Evolutionary conservation across 495 filamentous ascomycete genomes (phyloP), one percentile per base, ranked within the genome.

Genomic region (Aspergillus funiculosus): DNA sequence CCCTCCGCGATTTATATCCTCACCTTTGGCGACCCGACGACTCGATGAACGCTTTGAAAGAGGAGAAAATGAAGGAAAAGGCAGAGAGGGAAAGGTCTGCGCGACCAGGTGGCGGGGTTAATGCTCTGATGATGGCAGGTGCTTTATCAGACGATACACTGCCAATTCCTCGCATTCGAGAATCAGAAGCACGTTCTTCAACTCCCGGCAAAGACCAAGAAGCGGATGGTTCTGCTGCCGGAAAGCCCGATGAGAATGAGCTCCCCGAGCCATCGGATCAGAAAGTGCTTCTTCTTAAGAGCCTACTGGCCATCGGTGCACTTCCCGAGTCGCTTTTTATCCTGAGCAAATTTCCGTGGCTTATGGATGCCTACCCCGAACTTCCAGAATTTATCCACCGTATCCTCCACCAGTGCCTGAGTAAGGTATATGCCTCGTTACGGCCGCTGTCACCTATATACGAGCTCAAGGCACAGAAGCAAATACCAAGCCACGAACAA

Each of bases 271-370:
- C 89, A 2, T 71, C 78, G n/a, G 90, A 97, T 51, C 92, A 96
- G 56, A 97, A 96, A 62, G 79, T 89, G 0, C 67, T 78, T 36
- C 73, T 99, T 1, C 74, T 99, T 26, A 85, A 84, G 53, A 87
- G 87, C 54, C 75, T 99, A 15, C 75, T 99, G 3, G 82, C 82
- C 8, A 90, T 96, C 51, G 94, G 94, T 17, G 92, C 94, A 11
- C 72, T 99, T 21, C 91, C 94, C 0, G 94, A 97, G 62, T 79
- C 94, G 1, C 75, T 97, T 15, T 96, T 89, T 63, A 86, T 99
- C 35, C 76, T 99, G 25, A 91, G 89, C 35, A 83, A 83, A 45
- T 94, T 94, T 57, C 85, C 86, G 17, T 96, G 92, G 88, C 76
- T 97, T 10, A 79, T 88, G 30, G 86, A 94, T 37, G 79, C 77